Percentiles rank a stretch among this genome's conserved stretches.
Conservation (phyloP, 148 eudicot species). For the Cornus suecica region DNA sequence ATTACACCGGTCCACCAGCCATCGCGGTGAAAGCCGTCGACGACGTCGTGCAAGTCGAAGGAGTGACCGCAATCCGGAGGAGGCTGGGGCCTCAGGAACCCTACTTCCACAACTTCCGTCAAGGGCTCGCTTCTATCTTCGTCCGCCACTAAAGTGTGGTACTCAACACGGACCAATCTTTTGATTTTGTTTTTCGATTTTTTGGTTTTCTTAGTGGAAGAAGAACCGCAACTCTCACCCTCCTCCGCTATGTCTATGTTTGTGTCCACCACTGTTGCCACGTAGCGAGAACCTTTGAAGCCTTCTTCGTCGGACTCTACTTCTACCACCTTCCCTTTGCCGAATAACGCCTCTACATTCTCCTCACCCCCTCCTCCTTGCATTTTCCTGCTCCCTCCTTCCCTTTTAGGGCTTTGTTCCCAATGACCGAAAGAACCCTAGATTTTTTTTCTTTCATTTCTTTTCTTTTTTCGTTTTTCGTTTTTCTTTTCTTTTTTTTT, state of each 20-base stretch:
- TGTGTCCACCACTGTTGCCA: constrained; percentile 34
- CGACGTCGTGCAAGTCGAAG: constrained; percentile 41
- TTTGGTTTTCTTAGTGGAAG: too few species aligned
- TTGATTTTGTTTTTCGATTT: too few species aligned
- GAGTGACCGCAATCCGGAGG: constrained; percentile 30
- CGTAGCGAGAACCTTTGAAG: constrained; percentile 36
- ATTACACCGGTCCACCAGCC: constrained; percentile 91
- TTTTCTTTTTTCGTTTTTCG: too few species aligned
- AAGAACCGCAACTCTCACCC: too few species aligned
- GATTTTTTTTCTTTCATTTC: background rate
- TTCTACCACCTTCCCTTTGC: constrained; percentile 10
- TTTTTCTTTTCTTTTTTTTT: too few species aligned
- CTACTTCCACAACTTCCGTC: constrained; percentile 37
- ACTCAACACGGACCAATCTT: constrained; percentile 42
- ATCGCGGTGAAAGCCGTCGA: constrained; percentile 64
- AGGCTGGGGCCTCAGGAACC: constrained; percentile 52
- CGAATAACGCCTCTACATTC: constrained; percentile 1
- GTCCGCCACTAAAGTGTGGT: constrained; percentile 37
- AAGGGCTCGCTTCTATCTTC: constrained; percentile 33
- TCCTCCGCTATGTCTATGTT: too few species aligned
- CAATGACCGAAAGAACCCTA: background rate
- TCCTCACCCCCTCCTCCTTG: background rate
- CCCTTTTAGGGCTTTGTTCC: background rate
- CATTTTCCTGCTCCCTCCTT: background rate
- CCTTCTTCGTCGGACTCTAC: constrained; percentile 40